Evolutionary conservation across 140 eudicot genomes (phyloP), one percentile per base, ranked within the genome.

Genomic region (Flaveria floridana): DNA sequence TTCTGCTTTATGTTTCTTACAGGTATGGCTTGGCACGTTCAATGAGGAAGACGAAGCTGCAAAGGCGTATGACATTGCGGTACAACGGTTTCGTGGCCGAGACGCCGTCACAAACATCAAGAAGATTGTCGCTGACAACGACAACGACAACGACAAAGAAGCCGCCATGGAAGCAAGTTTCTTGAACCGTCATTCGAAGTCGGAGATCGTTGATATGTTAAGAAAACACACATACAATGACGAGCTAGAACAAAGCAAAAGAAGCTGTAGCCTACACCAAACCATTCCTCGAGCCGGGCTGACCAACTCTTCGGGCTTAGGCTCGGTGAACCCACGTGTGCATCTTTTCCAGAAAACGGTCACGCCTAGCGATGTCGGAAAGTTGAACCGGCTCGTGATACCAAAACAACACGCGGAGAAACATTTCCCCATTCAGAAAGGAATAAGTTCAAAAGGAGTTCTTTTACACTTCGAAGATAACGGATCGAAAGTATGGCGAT

Each of bases 341-440:
- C 90, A 84, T 62, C 85, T 94, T 0, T 90, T 94, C 62, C 97
- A 94, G 28, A 94, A 94, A 42, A 72, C 84, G 1, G 99, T 94
- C 12, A 94, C 97, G 1, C 99, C 99, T 0, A 90, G 97, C 66
- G 99, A 94, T 20, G 99, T 94, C 0, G 99, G 99, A 1, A 94
- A 94, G 55, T 52, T 94, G 62, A 94, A 90, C 83, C 82, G 99
- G 87, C 83, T 93, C 0, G 99, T 93, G 50, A 90, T 93, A 14
- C 99, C 99, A 0, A 94, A 94, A 55, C 99, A 94, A 58, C 90
- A 94, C 59, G 99, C 99, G 0, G 99, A 94, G 37, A 94, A 90
- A 76, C 87, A 94, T 77, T 94, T 94, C 55, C 99, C 99, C 18
- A 69, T 94, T 15, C 95, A 86, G 39, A 81, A 79, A 50, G 89